Percentiles rank a stretch among this genome's conserved stretches.
Evolutionary conservation across 139 green algal species (phyloP).

Genomic region (Nannochloris sp.): DNA sequence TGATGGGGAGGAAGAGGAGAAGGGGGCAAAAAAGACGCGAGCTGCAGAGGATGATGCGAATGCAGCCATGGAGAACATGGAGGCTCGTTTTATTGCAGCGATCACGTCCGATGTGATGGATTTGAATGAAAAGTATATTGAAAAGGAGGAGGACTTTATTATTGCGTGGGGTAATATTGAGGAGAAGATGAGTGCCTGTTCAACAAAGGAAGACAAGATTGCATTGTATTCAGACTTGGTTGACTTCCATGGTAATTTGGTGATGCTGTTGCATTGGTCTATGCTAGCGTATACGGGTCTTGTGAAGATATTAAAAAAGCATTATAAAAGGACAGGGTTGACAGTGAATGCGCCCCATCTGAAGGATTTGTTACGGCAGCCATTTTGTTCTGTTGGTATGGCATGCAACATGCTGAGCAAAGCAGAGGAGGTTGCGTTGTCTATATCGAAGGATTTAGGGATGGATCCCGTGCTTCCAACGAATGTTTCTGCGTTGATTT

Average conservation of each 20-base stretch:
- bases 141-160: constrained; percentile 62
- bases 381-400: constrained; percentile 70
- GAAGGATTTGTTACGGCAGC: constrained; percentile 58
- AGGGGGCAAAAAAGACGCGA: not conserved
- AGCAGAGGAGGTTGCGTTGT: constrained; percentile 25
- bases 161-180: constrained; percentile 43
- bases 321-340: constrained; percentile 70
- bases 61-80: constrained; percentile 13
- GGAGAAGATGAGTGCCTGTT: constrained; percentile 11
- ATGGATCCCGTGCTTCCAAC: not conserved
- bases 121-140: constrained; percentile 68
- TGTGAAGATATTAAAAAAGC: constrained; percentile 89
- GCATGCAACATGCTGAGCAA: constrained; percentile 32
- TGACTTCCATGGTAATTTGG: constrained; percentile 71
- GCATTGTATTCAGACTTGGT: constrained; percentile 25
- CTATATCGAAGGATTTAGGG: constrained; percentile 8
- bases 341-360: constrained; percentile 55
- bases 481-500: not conserved
- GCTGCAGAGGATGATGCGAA: not conserved
- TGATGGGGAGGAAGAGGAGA: not conserved
- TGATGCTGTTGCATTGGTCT: constrained; percentile 72
- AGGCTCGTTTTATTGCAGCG: constrained; percentile 34
- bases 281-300: constrained; percentile 67
- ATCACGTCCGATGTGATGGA: constrained; percentile 42
- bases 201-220: not conserved